Conservation (phyloP, 2,329 filamentous ascomycete genomes). For the Stenocarpella maydis region DNA sequence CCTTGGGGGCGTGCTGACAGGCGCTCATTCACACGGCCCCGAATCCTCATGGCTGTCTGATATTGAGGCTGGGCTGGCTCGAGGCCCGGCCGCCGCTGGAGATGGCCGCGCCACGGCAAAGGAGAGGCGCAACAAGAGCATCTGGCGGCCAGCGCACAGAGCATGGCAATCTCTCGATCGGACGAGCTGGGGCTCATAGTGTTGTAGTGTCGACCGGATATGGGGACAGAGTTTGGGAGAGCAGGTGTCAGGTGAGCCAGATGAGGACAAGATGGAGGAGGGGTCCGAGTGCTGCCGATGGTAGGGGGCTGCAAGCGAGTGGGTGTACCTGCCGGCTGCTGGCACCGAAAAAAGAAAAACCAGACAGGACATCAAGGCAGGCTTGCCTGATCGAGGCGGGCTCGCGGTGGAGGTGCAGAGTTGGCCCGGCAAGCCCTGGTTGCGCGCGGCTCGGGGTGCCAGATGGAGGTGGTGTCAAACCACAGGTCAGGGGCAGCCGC, state of each 20-base stretch:
- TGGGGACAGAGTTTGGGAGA: conserved; percentile 2
- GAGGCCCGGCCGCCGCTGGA: background rate
- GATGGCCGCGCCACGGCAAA: background rate
- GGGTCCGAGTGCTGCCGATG: conserved; percentile 14
- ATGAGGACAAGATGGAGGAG: background rate
- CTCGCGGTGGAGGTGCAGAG: too few relatives aligned
- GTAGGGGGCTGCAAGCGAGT: background rate
- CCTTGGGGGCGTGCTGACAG: conserved; percentile 18
- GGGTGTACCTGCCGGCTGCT: background rate
- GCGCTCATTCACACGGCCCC: background rate
- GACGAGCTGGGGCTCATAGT: background rate
- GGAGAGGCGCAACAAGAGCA: background rate
- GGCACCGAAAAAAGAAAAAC: background rate
- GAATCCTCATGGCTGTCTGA: conserved; percentile 9
- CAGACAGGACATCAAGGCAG: too few relatives aligned
- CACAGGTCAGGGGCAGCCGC: conserved; percentile 17
- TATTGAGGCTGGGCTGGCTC: background rate
- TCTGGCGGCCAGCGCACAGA: conserved; percentile 11
- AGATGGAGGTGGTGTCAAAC: conserved; percentile 24
- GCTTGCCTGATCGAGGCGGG: background rate
- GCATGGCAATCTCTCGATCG: conserved; percentile 14
- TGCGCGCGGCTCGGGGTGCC: conserved; percentile 27
- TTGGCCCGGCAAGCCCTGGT: too few relatives aligned
- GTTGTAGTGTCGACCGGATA: too few relatives aligned
- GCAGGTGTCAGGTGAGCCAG: too few relatives aligned